Evolutionary conservation across 768 basidiomycete genomes (phyloP), one percentile per base, ranked within the genome.

Genomic region (Boletus rubescentipes): DNA sequence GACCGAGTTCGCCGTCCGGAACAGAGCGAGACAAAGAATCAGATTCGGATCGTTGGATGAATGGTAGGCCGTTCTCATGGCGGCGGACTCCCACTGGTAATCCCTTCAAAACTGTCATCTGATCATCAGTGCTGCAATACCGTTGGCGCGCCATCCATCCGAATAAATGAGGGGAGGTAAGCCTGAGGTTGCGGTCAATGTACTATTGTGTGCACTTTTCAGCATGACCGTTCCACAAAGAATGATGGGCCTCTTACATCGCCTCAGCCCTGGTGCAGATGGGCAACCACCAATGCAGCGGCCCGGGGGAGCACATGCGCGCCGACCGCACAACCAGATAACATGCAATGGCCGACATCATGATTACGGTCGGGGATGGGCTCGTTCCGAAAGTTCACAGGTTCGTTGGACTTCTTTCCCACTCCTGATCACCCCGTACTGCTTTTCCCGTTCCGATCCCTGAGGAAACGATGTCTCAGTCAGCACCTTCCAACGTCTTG

Each of bases 1-100:
- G 23, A 21, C 38, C 30, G 5, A 39, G 49, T 57, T 58, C 44
- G 48, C 61, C 49, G 39, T 30, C 32, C 48, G 36, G 54, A 51
- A 62, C 36, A 40, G 48, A 34, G 47, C 48, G 50, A 54, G 23
- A 41, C 46, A 38, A 53, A 16, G 39, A 41, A 45, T 47, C 41
- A n/a, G 11, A 31, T 39, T 26, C 14, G 20, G 14, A 30, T 26
- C n/a, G 14, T 14, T 31, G 30, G 39, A n/a, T 11, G 7, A 12
- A 30, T 21, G 36, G 26, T 29, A 14, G 21, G 34, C 49, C 5
- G 9, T 32, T 52, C 49, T 23, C 51, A 52, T 31, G 21, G 20
- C 23, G 9, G 36, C 49, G 51, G 16, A 30, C 37, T 20, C 14
- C 8, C 38, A 11, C 11, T 14, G 20, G 35, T 37, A 34, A 18